Conservation (phyloP, 176 grass and related monocot species). For the Bonia amplexicaulis region DNA sequence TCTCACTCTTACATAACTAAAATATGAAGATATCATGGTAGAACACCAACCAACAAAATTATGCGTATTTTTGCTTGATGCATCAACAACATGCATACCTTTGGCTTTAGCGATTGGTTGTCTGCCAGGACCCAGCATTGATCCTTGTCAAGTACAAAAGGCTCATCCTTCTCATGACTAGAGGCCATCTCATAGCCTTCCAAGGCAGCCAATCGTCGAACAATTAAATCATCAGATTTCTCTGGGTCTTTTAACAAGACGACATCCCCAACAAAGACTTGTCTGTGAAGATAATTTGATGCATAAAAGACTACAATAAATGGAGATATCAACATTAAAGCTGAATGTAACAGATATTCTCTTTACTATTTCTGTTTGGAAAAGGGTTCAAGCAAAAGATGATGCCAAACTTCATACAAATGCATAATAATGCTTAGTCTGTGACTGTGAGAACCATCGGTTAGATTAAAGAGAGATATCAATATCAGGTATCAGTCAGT, state of each 20-base stretch:
- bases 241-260: conserved; percentile 85
- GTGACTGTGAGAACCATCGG: not conserved
- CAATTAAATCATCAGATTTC: conserved; percentile 59
- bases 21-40: not conserved
- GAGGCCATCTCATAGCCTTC: conserved; percentile 90
- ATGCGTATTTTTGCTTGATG: not conserved
- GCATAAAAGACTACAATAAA: not conserved
- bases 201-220: conserved; percentile 71
- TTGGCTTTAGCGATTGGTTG: conserved; percentile 66
- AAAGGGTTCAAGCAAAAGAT: not conserved
- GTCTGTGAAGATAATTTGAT: conserved; percentile 43
- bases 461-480: not conserved
- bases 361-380: not conserved
- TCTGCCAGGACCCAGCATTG: conserved; percentile 85
- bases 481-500: not conserved
- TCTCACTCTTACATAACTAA: not conserved
- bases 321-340: not conserved
- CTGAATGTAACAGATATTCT: not conserved
- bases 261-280: conserved; percentile 84
- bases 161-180: conserved; percentile 74
- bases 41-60: not conserved
- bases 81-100: conserved; percentile 44
- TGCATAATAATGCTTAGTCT: not conserved
- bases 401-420: not conserved
- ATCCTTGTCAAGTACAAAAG: conserved; percentile 79